These are phyloP conservation scores for Nidula microcarpa DNA, from an alignment of 768 basidiomycete genomes.

Conservation along the genomic window DNA sequence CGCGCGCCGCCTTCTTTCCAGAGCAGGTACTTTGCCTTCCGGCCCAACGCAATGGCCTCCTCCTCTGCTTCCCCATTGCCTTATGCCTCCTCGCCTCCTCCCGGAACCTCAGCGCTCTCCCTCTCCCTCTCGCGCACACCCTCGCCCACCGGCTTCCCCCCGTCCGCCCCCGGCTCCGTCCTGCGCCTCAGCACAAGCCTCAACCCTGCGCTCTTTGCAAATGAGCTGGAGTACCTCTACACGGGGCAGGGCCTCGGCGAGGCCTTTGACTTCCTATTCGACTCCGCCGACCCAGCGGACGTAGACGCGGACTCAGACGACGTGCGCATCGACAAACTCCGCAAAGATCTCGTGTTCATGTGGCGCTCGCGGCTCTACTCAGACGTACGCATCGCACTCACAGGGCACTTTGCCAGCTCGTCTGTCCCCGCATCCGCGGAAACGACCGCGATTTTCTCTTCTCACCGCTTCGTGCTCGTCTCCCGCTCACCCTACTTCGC, in stretches of 20 bases:
- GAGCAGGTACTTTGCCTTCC: slow-evolving; percentile 80
- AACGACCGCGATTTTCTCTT: slow-evolving; percentile 81
- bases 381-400: slow-evolving; percentile 81
- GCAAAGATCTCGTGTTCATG: slow-evolving; percentile 94
- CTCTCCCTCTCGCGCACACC: slow-evolving; percentile 35
- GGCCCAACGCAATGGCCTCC: slow-evolving; percentile 34
- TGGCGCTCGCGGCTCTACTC: slow-evolving; percentile 94
- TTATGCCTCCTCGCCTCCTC: slow-evolving; percentile 42
- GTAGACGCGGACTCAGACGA: slow-evolving; percentile 32
- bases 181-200: slow-evolving; percentile 65
- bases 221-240: slow-evolving; percentile 93
- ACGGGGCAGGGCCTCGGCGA: slow-evolving; percentile 88
- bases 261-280: slow-evolving; percentile 85
- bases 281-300: slow-evolving; percentile 33
- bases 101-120: slow-evolving; percentile 60
- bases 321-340: slow-evolving; percentile 75
- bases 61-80: slow-evolving; percentile 52
- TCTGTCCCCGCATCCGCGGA: slow-evolving; percentile 52
- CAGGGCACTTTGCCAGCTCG: slow-evolving; percentile 64
- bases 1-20: slow-evolving; percentile 93
- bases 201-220: slow-evolving; percentile 79
- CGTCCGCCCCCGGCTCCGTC: slow-evolving; percentile 36
- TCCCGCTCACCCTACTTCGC: slow-evolving; percentile 90
- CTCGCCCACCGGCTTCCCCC: slow-evolving; percentile 33
- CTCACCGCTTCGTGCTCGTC: slow-evolving; percentile 90